phyloP scores from a whole-genome alignment of 257 asterid species.

The Nicotiana obtusifolia region DNA sequence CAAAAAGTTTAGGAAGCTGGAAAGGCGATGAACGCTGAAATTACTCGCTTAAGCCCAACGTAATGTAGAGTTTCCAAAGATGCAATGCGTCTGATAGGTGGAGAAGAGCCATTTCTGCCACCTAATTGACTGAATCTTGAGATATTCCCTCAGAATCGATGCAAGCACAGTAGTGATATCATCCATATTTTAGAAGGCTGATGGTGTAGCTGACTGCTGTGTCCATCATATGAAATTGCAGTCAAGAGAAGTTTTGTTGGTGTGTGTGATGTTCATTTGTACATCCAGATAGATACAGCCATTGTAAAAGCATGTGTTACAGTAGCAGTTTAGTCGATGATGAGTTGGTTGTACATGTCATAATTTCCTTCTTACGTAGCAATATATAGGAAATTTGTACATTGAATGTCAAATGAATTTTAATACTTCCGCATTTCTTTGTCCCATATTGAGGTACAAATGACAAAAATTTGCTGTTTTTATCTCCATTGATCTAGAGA shows the following conservation, averaged over 20 bases:
- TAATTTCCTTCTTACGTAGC: background rate
- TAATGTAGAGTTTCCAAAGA: background rate
- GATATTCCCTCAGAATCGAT: background rate
- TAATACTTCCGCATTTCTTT: background rate
- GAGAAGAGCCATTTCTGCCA: background rate
- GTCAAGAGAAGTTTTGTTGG: background rate
- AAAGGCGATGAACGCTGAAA: background rate
- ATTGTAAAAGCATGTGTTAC: background rate
- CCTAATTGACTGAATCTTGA: background rate
- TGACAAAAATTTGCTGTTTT: background rate
- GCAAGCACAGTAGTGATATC: background rate
- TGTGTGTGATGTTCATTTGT: conserved; percentile 1
- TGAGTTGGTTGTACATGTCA: conserved; percentile 13
- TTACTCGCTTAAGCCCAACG: background rate
- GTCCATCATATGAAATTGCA: background rate
- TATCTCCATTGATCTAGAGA: background rate
- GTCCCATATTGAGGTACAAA: background rate
- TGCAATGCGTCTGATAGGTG: background rate
- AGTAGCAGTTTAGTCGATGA: background rate
- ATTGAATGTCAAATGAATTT: background rate
- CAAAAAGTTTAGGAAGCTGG: background rate
- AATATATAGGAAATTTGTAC: conserved; percentile 1
- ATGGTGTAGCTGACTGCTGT: background rate
- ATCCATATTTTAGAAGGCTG: background rate
- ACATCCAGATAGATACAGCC: background rate